Evolutionary conservation across 2,329 filamentous ascomycete genomes (phyloP).

Genomic region (Claviceps paspali): DNA sequence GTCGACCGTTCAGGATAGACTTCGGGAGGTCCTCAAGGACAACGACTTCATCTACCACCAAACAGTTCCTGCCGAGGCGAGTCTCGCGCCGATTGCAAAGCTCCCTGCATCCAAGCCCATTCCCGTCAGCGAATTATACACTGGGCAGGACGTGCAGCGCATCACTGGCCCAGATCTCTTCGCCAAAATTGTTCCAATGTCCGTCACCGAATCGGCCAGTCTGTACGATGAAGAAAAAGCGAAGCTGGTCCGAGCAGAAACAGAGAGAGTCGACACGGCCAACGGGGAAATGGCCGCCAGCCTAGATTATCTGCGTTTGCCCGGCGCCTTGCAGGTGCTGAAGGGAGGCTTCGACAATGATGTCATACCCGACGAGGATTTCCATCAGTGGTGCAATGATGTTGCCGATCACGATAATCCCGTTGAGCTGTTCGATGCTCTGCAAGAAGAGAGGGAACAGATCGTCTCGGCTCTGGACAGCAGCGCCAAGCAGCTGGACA

Average conservation of each 20-base stretch:
- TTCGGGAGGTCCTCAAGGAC: constrained; percentile 66
- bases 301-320: constrained; percentile 81
- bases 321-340: constrained; percentile 74
- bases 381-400: constrained; percentile 86
- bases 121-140: constrained; percentile 89
- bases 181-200: constrained; percentile 88
- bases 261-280: constrained; percentile 80
- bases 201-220: constrained; percentile 91
- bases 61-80: constrained; percentile 71
- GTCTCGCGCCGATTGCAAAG: constrained; percentile 69
- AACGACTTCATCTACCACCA: constrained; percentile 99
- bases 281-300: constrained; percentile 94
- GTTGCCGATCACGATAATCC: constrained; percentile 77
- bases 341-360: constrained; percentile 91
- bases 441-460: constrained; percentile 62
- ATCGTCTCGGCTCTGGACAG: constrained; percentile 61
- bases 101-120: constrained; percentile 93
- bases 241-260: constrained; percentile 84
- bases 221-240: constrained; percentile 98
- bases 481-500: constrained; percentile 77
- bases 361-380: constrained; percentile 76
- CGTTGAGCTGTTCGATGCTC: constrained; percentile 57
- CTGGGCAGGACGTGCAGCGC: constrained; percentile 89
- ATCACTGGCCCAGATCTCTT: constrained; percentile 97
- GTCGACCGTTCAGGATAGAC: constrained; percentile 64